Evolutionary conservation across 2,329 filamentous ascomycete genomes (phyloP).

Genomic region (Colletotrichum chrysophilum): DNA sequence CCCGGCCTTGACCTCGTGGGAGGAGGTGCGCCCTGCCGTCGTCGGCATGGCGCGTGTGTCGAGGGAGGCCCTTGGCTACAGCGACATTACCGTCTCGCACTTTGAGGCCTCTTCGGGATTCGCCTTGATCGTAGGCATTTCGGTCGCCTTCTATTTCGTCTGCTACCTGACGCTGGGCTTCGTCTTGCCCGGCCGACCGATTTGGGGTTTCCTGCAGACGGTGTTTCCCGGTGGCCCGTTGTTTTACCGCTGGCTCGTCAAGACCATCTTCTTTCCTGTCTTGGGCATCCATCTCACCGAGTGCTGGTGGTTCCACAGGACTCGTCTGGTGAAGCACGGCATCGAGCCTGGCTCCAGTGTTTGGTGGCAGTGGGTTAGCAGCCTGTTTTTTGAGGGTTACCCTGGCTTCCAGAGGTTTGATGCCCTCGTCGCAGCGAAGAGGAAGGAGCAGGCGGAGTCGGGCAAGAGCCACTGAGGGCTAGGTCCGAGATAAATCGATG

Average conservation of each 20-base stretch:
- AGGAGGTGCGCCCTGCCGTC: slow-evolving; percentile 72
- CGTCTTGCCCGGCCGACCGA: slow-evolving; percentile 55
- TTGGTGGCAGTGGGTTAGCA: slow-evolving; percentile 62
- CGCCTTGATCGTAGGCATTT: slow-evolving; percentile 58
- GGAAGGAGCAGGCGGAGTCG: slow-evolving; percentile 39
- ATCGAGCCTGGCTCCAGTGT: slow-evolving; percentile 48
- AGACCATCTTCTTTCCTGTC: slow-evolving; percentile 62
- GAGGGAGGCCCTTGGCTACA: slow-evolving; percentile 64
- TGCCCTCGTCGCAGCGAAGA: slow-evolving; percentile 47
- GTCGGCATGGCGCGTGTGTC: slow-evolving; percentile 71
- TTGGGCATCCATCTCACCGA: slow-evolving; percentile 71
- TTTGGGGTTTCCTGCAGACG: slow-evolving; percentile 54
- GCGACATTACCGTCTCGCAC: slow-evolving; percentile 46
- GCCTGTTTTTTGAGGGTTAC: slow-evolving; percentile 60
- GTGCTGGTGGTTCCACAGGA: slow-evolving; percentile 55
- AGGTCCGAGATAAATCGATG: not conserved
- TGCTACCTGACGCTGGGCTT: slow-evolving; percentile 52
- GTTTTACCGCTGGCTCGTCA: slow-evolving; percentile 64
- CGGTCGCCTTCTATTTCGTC: slow-evolving; percentile 60
- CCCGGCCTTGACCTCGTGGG: slow-evolving; percentile 72
- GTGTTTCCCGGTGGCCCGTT: slow-evolving; percentile 62
- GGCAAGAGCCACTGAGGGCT: slow-evolving; percentile 42
- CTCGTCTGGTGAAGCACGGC: slow-evolving; percentile 51
- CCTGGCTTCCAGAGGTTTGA: slow-evolving; percentile 58
- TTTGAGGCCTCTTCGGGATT: slow-evolving; percentile 47